Evolutionary conservation across 2,329 filamentous ascomycete genomes (phyloP).

Genomic region (Aspergillus fructus): DNA sequence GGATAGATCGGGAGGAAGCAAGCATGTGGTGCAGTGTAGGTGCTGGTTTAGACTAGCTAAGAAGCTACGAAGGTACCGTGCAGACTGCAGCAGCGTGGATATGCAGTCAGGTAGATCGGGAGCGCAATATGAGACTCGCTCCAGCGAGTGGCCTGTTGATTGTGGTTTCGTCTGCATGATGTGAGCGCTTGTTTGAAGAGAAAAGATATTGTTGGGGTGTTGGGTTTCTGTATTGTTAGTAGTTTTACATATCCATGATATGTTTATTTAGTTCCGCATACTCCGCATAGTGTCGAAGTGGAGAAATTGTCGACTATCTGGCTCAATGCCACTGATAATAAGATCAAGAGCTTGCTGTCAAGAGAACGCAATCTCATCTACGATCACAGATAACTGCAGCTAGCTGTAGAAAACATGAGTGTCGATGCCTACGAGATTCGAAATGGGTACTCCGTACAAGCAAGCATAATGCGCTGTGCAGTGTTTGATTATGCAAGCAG

Average conservation of each 20-base stretch:
- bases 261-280: no score
- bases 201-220: neutral
- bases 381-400: neutral
- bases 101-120: neutral
- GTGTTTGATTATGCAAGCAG: no score
- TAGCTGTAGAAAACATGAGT: no score
- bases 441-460: no score
- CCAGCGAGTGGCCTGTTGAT: neutral
- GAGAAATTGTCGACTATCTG: no score
- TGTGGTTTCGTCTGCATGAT: neutral
- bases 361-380: neutral
- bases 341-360: neutral
- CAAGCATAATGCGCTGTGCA: no score
- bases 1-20: neutral
- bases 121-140: neutral
- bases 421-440: no score
- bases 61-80: neutral
- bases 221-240: neutral
- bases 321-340: neutral
- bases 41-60: neutral
- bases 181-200: neutral
- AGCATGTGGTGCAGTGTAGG: neutral
- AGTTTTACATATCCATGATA: no score
- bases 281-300: no score
- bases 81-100: neutral